A percentile compares a stretch with the other conserved stretches of the same genome.
Conservation (phyloP, 345 rosid species). For the Rhodamnia rubescens region DNA sequence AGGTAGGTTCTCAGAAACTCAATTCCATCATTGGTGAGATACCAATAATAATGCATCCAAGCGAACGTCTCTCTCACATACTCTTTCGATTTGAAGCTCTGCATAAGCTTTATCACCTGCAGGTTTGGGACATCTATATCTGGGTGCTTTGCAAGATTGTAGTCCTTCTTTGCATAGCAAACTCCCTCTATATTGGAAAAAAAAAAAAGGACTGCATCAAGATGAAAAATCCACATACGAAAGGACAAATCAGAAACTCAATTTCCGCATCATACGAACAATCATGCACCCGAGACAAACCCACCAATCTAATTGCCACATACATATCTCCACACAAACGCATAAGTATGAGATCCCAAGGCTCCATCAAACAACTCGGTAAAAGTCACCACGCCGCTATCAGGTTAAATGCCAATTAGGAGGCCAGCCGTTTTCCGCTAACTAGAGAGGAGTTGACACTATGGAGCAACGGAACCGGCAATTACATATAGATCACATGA, state of each 20-base stretch:
- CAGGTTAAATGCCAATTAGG: neutral
- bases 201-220: neutral
- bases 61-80: conserved; percentile 82
- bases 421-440: neutral
- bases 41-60: conserved; percentile 97
- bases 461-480: neutral
- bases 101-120: conserved; percentile 88
- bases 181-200: conserved; percentile 51
- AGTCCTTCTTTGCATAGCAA: conserved; percentile 75
- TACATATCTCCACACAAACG: neutral
- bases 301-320: neutral
- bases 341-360: neutral
- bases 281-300: neutral
- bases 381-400: neutral
- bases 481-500: neutral
- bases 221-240: neutral
- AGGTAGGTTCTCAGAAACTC: conserved; percentile 71
- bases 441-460: neutral
- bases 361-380: neutral
- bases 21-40: conserved; percentile 76
- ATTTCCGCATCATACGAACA: neutral
- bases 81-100: conserved; percentile 87
- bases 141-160: conserved; percentile 68
- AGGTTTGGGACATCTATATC: conserved; percentile 65
- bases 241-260: neutral